phyloP scores from a whole-genome alignment of 257 asterid genomes.

The Solanum corneliomulleri region DNA sequence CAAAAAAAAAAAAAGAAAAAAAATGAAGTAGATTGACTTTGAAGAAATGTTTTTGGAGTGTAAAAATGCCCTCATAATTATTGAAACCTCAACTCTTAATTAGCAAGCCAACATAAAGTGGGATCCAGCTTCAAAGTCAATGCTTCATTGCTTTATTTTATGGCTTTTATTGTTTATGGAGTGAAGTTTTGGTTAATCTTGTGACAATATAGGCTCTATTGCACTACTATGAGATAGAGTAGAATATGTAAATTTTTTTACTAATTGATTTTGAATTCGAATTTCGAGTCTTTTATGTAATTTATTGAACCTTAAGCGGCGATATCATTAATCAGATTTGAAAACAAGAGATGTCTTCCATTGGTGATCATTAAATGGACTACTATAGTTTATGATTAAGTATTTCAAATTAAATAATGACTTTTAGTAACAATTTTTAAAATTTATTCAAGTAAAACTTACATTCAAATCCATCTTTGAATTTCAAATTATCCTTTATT shows the following conservation, averaged over 20 bases:
- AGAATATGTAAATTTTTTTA: not conserved
- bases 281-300: fast-evolving
- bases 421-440: too few relatives aligned
- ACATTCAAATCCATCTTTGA: not conserved
- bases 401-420: not conserved
- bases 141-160: not conserved
- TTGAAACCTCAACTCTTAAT: not conserved
- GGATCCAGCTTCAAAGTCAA: not conserved
- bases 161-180: not conserved
- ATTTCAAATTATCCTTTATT: not conserved
- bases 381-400: not conserved
- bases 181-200: not conserved
- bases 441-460: not conserved
- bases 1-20: not conserved
- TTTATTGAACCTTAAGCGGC: not conserved
- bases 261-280: not conserved
- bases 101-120: not conserved
- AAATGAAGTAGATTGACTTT: not conserved
- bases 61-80: not conserved
- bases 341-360: not conserved
- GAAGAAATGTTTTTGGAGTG: not conserved
- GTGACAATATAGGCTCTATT: not conserved
- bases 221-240: not conserved
- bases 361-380: not conserved
- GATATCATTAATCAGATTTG: not conserved